These are phyloP conservation scores for Amaranthus cruentus DNA, from an alignment of 148 eudicot species.

Conservation along the genomic window DNA sequence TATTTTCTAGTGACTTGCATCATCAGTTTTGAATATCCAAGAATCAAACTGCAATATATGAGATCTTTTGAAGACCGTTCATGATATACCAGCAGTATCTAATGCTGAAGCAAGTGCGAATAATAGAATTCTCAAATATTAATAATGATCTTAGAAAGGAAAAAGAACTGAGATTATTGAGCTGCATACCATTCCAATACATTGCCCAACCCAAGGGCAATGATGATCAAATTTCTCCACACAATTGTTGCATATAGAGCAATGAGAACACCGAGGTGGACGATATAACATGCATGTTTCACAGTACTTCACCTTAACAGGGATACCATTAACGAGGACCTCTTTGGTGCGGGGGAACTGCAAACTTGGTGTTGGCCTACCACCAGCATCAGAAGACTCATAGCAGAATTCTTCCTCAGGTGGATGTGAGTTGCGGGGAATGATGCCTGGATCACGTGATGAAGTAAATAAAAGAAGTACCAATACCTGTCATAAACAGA, in stretches of 20 bases:
- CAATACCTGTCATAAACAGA: conserved; percentile 52
- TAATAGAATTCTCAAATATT: background rate
- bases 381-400: conserved; percentile 68
- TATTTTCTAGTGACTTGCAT: background rate
- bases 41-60: background rate
- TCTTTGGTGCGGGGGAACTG: conserved; percentile 93
- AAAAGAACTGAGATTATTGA: background rate
- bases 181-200: conserved; percentile 86
- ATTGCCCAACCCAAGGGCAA: conserved; percentile 99
- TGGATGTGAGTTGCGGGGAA: conserved; percentile 93
- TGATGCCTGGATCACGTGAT: conserved; percentile 88
- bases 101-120: background rate
- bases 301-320: conserved; percentile 91
- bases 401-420: conserved; percentile 89
- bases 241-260: conserved; percentile 96
- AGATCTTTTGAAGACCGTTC: background rate
- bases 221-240: conserved; percentile 97
- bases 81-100: background rate
- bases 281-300: conserved; percentile 99
- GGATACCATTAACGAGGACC: conserved; percentile 75
- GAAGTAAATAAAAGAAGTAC: conserved; percentile 70
- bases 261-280: conserved; percentile 97
- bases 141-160: background rate
- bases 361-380: conserved; percentile 81
- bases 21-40: background rate